Percentiles rank a stretch among this genome's conserved stretches.
These are phyloP conservation scores for Leccinum subtestaceum DNA, from an alignment of 768 basidiomycete genomes.

Conservation along the genomic window DNA sequence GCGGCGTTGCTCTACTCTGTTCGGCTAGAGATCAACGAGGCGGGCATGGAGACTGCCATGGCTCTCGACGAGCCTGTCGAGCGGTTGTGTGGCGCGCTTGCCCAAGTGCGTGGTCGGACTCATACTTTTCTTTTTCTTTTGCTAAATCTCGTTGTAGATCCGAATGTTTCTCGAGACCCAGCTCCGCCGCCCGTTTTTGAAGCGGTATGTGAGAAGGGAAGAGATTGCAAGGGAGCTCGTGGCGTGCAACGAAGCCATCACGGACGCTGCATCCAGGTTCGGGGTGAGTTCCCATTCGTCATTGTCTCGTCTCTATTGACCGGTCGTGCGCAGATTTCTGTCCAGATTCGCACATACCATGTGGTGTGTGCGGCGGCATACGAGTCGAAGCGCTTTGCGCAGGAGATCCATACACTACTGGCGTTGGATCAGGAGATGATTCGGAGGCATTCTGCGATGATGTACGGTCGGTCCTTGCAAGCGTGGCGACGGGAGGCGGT, in stretches of 20 bases:
- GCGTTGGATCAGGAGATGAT: conserved; percentile 18
- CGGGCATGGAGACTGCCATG: conserved; percentile 47
- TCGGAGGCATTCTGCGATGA: conserved; percentile 11
- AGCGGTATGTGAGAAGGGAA: conserved; percentile 72
- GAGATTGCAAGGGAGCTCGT: conserved; percentile 57
- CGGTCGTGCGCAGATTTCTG: conserved; percentile 33
- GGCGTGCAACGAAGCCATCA: conserved; percentile 50
- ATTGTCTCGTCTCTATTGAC: neutral
- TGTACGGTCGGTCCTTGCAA: conserved; percentile 5
- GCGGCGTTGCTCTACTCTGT: conserved; percentile 66
- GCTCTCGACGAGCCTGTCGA: conserved; percentile 51
- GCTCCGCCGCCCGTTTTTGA: conserved; percentile 67
- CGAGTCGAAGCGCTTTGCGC: conserved; percentile 22
- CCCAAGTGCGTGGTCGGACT: conserved; percentile 38
- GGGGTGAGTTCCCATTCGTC: conserved; percentile 14
- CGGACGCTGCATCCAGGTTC: conserved; percentile 39
- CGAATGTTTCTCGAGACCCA: conserved; percentile 56
- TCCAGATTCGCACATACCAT: conserved; percentile 54
- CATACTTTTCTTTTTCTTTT: neutral
- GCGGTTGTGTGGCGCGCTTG: conserved; percentile 31
- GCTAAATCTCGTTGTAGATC: conserved; percentile 35
- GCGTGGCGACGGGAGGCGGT: neutral
- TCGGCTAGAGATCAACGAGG: conserved; percentile 57
- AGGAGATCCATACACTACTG: conserved; percentile 20
- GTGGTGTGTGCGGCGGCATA: conserved; percentile 41